Conservation (phyloP, 306 rosid genomes). For the Ormosia emarginata region DNA sequence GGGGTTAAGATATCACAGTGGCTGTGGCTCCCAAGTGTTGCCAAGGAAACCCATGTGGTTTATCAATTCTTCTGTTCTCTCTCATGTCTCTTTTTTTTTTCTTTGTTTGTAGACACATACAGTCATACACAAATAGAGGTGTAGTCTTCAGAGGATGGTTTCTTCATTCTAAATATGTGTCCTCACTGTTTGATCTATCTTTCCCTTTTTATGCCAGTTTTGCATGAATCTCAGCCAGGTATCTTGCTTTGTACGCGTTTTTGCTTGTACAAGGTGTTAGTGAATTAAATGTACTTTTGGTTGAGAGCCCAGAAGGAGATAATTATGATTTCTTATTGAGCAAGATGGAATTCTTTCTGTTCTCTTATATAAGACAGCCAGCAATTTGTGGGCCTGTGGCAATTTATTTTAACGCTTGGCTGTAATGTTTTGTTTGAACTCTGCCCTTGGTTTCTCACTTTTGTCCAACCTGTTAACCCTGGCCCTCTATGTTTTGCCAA, state of each 20-base stretch:
- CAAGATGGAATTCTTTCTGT: neutral
- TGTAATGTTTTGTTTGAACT: neutral
- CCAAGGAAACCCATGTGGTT: too few species aligned
- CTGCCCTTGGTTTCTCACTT: neutral
- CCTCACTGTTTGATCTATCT: neutral
- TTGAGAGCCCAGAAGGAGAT: neutral
- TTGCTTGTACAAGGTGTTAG: neutral
- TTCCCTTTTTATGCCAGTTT: neutral
- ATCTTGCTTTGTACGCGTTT: neutral
- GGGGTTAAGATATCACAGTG: too few species aligned
- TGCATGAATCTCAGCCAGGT: neutral
- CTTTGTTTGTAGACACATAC: too few species aligned
- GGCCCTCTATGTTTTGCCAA: neutral
- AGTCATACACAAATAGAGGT: too few species aligned
- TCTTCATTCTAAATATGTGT: neutral
- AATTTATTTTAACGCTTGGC: too few species aligned
- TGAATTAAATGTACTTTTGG: neutral
- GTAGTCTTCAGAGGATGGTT: neutral
- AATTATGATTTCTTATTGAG: neutral
- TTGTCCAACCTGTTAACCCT: neutral
- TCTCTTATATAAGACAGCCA: neutral
- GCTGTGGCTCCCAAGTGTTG: too few species aligned
- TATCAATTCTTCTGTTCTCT: too few species aligned
- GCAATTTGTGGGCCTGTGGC: too few species aligned
- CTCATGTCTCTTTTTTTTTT: too few species aligned